phyloP scores from a whole-genome alignment of 2,329 filamentous ascomycete species.

The Aspergillus ochraceus region DNA sequence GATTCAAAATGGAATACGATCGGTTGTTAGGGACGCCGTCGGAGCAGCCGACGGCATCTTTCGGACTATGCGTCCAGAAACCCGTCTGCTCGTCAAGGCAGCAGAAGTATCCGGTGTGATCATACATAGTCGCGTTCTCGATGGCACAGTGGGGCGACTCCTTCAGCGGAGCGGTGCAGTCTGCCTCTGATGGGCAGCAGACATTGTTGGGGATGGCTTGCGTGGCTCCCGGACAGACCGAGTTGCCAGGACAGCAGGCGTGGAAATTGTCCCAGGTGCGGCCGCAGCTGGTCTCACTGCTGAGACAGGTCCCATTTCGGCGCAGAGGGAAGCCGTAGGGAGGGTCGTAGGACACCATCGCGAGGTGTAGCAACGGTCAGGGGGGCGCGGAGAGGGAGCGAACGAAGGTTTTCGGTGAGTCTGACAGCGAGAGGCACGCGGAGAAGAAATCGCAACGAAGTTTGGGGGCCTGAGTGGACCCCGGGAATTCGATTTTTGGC shows the following conservation, averaged over 20 bases:
- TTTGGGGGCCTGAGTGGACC: too few relatives aligned
- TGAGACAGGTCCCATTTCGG: slow-evolving; percentile 19
- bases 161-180: slow-evolving; percentile 16
- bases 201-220: slow-evolving; percentile 10
- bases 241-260: slow-evolving; percentile 18
- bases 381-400: too few relatives aligned
- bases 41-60: slow-evolving; percentile 15
- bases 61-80: slow-evolving; percentile 8
- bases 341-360: slow-evolving; percentile 1
- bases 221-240: slow-evolving; percentile 14
- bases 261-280: slow-evolving; percentile 19
- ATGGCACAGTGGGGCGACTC: slow-evolving; percentile 25
- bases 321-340: slow-evolving; percentile 22
- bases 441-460: too few relatives aligned
- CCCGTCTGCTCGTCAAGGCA: slow-evolving; percentile 16
- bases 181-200: slow-evolving; percentile 18
- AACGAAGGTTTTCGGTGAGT: too few relatives aligned
- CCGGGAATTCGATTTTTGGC: too few relatives aligned
- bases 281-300: slow-evolving; percentile 20
- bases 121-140: slow-evolving; percentile 20
- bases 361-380: too few relatives aligned
- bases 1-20: background rate
- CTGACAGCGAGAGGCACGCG: too few relatives aligned
- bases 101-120: slow-evolving; percentile 25
- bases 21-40: slow-evolving; percentile 8